Evolutionary conservation across 331 rosid species (phyloP).

Genomic region (Cydonia oblonga): DNA sequence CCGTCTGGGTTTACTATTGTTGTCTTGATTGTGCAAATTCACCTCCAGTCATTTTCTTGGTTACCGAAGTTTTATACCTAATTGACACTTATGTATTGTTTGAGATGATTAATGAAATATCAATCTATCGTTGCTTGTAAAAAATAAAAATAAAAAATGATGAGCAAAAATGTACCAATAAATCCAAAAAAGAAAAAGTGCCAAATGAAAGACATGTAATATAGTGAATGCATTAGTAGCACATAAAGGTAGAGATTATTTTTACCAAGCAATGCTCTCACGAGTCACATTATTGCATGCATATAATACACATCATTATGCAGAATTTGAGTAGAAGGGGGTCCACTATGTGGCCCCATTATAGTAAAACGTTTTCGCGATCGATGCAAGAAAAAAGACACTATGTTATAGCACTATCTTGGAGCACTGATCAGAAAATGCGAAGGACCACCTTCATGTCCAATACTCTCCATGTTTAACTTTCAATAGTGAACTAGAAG

Average conservation of each 20-base stretch:
- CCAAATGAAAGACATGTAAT: not conserved
- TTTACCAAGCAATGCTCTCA: not conserved
- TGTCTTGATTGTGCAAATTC: too few species aligned
- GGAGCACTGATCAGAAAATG: slow-evolving; percentile 10
- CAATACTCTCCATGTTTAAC: not conserved
- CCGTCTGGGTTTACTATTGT: too few species aligned
- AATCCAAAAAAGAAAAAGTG: not conserved
- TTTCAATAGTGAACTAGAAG: not conserved
- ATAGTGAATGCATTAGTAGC: not conserved
- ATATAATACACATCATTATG: not conserved
- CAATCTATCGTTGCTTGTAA: too few species aligned
- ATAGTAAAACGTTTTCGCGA: not conserved
- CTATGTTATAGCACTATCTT: slow-evolving; percentile 12
- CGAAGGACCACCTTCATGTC: slow-evolving; percentile 24
- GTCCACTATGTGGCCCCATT: not conserved
- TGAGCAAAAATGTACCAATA: too few species aligned
- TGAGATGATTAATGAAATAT: too few species aligned
- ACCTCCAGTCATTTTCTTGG: too few species aligned
- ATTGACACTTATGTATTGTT: too few species aligned
- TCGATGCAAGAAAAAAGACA: not conserved
- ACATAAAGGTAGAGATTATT: not conserved
- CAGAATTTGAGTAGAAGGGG: not conserved
- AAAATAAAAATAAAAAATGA: too few species aligned
- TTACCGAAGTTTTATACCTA: too few species aligned
- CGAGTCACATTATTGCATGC: not conserved